Evolutionary conservation across 208 protist species (phyloP).

Genomic region (Leishmania braziliensis): DNA sequence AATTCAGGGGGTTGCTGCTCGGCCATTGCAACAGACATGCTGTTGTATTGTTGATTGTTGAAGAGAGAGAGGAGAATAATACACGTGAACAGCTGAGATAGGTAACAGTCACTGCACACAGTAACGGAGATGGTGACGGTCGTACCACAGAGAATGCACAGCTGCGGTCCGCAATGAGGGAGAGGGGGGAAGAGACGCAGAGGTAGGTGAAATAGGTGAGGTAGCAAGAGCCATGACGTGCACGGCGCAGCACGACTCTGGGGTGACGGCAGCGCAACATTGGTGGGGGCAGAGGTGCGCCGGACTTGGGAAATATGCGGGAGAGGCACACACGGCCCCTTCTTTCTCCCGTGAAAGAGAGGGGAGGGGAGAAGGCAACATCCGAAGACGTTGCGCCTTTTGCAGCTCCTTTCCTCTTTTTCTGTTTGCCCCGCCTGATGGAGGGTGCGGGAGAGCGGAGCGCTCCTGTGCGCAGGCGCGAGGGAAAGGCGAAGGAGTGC

Average conservation of each 20-base stretch:
- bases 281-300: background rate
- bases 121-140: background rate
- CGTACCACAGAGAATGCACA: background rate
- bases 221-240: background rate
- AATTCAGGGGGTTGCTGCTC: background rate
- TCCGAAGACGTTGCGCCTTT: background rate
- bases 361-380: background rate
- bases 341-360: too few species aligned
- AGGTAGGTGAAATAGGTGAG: background rate
- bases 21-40: slow-evolving; percentile 1
- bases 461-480: background rate
- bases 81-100: background rate
- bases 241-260: background rate
- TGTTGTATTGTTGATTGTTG: background rate
- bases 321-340: background rate
- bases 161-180: background rate
- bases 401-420: background rate
- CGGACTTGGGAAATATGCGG: background rate
- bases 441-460: too few species aligned
- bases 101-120: background rate
- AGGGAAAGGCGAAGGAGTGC: background rate
- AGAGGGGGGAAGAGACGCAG: background rate
- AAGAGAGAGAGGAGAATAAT: too few species aligned
- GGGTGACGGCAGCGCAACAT: background rate
- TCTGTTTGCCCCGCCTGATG: background rate